Base-by-base conservation (phyloP, 2,329 filamentous ascomycete species). In the Sporothrix variecibatus region DNA sequence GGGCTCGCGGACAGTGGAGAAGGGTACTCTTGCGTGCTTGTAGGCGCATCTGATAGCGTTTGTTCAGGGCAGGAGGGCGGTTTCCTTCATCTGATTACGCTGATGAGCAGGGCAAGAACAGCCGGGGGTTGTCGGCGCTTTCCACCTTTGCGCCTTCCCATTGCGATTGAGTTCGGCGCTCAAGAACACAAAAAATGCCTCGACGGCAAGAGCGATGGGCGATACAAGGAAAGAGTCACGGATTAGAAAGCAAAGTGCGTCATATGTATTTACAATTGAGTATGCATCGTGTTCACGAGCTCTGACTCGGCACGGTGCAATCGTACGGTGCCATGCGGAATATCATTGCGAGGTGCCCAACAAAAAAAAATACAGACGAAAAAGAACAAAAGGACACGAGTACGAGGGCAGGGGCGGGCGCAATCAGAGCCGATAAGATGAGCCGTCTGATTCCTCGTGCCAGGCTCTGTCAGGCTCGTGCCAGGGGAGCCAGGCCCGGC, bases 401-500 rank as follows among this genome's bases (percentile, higher is more conserved):
- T 60, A 71, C 53, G 23, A 71, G 68, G 43, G 23, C 11, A 28
- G 6, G 15, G 43, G 43, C 23, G 15, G 43, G 43, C 23, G 43
- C 9, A 34, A 31, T 23, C 43, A 51, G 65, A 31, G 17, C 43
- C 40, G 43, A 43, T 60, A 58, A 43, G 38, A 60, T 11, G 38
- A 23, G 23, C 69, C 53, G 53, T 26, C 53, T 62, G 53, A 62
- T 60, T 62, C 23, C 51, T 49, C 23, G 69, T 23, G 34, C 34
- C 68, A 60, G 49, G 68, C 43, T 69, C 64, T 31, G 62, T 6
- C 20, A 67, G 23, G 23, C 62, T 67, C 62, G n/a, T 67, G 38
- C 40, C 64, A 68, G 64, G 40, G 43, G 43, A 20, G 38, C 67
- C 46, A 69, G 65, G 65, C 43, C 46, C 67, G 49, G 49, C 67